Conservation (phyloP, 371 early-diverging fungal genomes). For the Choanephora cucurbitarum region DNA sequence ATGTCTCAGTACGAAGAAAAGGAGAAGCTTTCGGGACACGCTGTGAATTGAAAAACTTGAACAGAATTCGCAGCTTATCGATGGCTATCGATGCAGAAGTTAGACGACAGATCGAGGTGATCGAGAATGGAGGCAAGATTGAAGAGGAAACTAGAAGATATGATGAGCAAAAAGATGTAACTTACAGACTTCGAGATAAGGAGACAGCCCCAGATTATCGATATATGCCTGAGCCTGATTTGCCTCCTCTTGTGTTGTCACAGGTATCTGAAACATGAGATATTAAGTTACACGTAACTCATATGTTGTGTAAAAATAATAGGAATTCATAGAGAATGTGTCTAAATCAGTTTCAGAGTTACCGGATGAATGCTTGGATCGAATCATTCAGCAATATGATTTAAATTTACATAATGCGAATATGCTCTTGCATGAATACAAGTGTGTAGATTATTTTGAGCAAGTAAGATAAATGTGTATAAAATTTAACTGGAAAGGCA, state of each 20-base stretch:
- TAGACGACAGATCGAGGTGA: conserved; percentile 64
- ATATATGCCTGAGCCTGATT: conserved; percentile 92
- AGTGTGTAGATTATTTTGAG: conserved; percentile 76
- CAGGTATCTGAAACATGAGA: conserved; percentile 22
- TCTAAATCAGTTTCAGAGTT: conserved; percentile 65
- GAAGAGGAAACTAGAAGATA: conserved; percentile 81
- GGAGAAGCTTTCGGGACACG: conserved; percentile 65
- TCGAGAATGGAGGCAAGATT: conserved; percentile 57
- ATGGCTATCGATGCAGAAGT: conserved; percentile 83
- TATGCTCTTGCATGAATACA: conserved; percentile 72
- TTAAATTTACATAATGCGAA: conserved; percentile 59
- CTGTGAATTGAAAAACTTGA: conserved; percentile 90
- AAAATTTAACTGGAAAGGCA: not conserved
- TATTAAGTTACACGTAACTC: not conserved
- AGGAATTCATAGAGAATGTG: conserved; percentile 54
- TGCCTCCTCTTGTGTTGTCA: conserved; percentile 65
- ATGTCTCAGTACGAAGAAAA: conserved; percentile 72
- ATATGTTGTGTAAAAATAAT: conserved; percentile 4
- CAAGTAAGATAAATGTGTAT: conserved; percentile 24
- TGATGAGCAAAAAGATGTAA: conserved; percentile 62
- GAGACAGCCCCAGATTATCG: conserved; percentile 87
- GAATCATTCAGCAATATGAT: conserved; percentile 66
- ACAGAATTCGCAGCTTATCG: conserved; percentile 73
- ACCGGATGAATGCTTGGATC: conserved; percentile 63
- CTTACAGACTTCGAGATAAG: conserved; percentile 75